Percentiles rank a stretch among this genome's conserved stretches.
Evolutionary conservation across 805 yeast species (phyloP).

Genomic region (Candida namnaoensis): DNA sequence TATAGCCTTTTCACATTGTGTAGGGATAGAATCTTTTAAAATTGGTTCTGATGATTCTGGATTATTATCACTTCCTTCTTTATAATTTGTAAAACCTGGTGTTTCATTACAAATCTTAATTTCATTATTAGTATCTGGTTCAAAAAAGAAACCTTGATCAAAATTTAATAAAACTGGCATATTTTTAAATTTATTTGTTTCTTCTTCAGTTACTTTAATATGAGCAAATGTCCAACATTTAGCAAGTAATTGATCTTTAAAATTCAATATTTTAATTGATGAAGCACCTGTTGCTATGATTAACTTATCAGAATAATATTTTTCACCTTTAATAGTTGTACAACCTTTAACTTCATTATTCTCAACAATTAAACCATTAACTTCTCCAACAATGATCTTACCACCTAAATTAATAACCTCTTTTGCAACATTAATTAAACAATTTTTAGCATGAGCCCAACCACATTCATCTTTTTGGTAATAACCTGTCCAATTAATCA

Average conservation of each 20-base stretch:
- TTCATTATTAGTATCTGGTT: constrained; percentile 22
- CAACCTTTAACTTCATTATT: constrained; percentile 8
- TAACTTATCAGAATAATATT: constrained; percentile 6
- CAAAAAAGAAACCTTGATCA: constrained; percentile 28
- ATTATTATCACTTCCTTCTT: not conserved
- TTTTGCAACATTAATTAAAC: constrained; percentile 15
- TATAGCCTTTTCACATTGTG: constrained; percentile 16
- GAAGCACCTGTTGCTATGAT: constrained; percentile 26
- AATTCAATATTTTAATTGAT: constrained; percentile 20
- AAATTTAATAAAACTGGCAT: constrained; percentile 23
- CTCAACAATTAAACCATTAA: constrained; percentile 4
- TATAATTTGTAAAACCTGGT: constrained; percentile 20
- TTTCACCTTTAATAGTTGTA: constrained; percentile 3
- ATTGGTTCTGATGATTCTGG: constrained; percentile 14
- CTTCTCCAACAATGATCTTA: constrained; percentile 16
- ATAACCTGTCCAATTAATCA: constrained; percentile 17
- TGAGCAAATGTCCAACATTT: constrained; percentile 28
- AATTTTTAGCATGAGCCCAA: constrained; percentile 21
- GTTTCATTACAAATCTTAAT: constrained; percentile 25
- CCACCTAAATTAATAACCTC: constrained; percentile 21
- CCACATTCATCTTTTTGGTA: constrained; percentile 17
- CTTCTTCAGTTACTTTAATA: constrained; percentile 20
- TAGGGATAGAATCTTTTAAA: constrained; percentile 14
- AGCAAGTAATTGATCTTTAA: constrained; percentile 21
- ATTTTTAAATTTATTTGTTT: constrained; percentile 16